Base-by-base conservation (phyloP, 1,139 yeast species). In the Sugiyamaella paludigena region DNA sequence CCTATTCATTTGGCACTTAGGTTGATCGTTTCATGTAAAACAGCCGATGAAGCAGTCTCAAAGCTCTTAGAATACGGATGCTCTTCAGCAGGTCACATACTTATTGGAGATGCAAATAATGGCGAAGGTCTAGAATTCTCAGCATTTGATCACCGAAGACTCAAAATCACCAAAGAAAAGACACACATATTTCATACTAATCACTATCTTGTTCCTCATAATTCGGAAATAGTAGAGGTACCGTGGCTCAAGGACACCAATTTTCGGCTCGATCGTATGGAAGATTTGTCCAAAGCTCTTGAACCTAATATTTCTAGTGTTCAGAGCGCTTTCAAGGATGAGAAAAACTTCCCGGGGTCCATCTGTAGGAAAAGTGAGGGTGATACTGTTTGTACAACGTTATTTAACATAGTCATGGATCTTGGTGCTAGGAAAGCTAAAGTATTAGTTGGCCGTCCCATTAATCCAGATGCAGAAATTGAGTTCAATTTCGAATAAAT, bases 1-100 rank as follows among this genome's bases (percentile, higher is more conserved):
- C 73, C 73, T 7, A 58, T 67, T 27, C 72, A 69, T 43, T 52
- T 69, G 40, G 64, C 68, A 1, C 50, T 68, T n/a, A 57, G 73
- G 44, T 54, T 60, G 36, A 62, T 66, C 1, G 51, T 68, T 40
- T 66, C 66, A 36, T 57, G 58, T 36, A 43, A 49, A 10, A 48
- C 61, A 7, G 64, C 65, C 8, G 59, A 54, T 15, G 66, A 62
- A n/a, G 65, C 67, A 1, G 45, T 62, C 7, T 49, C 48, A 7
- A 47, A 46, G 15, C 49, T 66, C 19, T 49, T 54, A 8, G 40
- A 42, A 5, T 45, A 51, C 29, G 68, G 68, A 4, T 44, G 56
- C 13, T 55, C 62, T 10, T 51, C 61, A 9, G 50, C 61, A 2
- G 58, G 51, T 13, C 58, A 59, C 43, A 52, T 57, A 30, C 49